Conservation (phyloP, 305 asterid genomes). For the Rubia tinctorum region DNA sequence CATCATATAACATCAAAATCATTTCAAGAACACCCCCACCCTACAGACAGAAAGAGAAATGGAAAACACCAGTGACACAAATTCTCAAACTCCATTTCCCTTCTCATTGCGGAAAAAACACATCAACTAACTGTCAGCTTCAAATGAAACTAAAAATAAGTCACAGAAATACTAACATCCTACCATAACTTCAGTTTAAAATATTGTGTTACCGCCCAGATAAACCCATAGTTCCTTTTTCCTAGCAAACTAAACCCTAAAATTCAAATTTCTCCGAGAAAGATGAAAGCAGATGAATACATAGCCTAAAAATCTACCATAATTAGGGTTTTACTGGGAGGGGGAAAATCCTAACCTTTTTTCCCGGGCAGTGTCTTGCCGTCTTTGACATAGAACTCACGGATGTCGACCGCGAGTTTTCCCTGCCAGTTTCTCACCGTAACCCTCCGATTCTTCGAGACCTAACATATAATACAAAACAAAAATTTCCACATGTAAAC, state of each 20-base stretch:
- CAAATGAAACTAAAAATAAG: not conserved
- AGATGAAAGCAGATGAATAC: not conserved
- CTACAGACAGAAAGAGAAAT: not conserved
- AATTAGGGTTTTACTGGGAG: slow-evolving; percentile 2
- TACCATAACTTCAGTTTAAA: not conserved
- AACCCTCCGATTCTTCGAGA: slow-evolving; percentile 87
- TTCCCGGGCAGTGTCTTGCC: slow-evolving; percentile 71
- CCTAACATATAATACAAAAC: slow-evolving; percentile 25
- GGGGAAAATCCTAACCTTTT: slow-evolving; percentile 36
- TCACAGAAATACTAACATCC: not conserved
- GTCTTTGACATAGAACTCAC: slow-evolving; percentile 62
- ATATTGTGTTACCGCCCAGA: not conserved
- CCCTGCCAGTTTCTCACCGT: slow-evolving; percentile 88
- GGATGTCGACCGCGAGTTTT: slow-evolving; percentile 71
- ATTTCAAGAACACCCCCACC: not conserved
- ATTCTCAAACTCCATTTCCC: not conserved
- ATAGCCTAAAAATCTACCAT: not conserved
- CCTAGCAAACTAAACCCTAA: not conserved
- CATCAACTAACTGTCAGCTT: not conserved
- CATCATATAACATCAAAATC: not conserved
- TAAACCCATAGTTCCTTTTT: not conserved
- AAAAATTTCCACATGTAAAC: not conserved
- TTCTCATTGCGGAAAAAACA: not conserved
- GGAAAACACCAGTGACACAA: not conserved
- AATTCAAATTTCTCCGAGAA: not conserved